Base-by-base conservation (phyloP, 805 yeast genomes). In the Kuraishia capsulata region DNA sequence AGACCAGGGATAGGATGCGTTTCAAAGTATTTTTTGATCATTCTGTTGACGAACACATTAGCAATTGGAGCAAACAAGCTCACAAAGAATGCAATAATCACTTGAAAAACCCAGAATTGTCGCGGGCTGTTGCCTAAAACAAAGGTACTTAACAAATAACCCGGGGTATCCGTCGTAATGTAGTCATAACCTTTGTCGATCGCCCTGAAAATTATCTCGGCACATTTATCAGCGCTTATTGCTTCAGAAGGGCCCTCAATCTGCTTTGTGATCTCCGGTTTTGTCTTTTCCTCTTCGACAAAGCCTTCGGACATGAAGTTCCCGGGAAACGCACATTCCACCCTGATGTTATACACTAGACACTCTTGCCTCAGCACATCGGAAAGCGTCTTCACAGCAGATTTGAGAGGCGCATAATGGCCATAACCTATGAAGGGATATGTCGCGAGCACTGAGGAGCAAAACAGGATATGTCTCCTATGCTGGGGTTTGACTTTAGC, bases 401-500 rank as follows among this genome's bases (percentile, higher is more conserved):
- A 81, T 55, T 92, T 92, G 46, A 78, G 58, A 1, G 99, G 98
- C 0, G 92, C 89, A 54, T 92, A 92, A 49, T 86, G 90, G 0
- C 78, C 71, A 55, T 92, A 92, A 0, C 99, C 99, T 33, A 87
- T 83, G 52, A 90, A 81, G 4, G 96, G 87, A 63, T 76, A 90
- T 46, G 81, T 76, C 2, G 94, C 88, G 8, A 81, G 76, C 3
- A 78, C 83, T 2, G 96, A 85, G 0, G 96, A 83, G 49, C 71
- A 80, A 43, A 67, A 72, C 19, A 77, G 75, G 47, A 77, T 69
- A 51, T 69, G 81, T 41, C 78, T 73, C 44, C 53, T 44, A 4
- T 25, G n/a, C 9, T 39, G 25, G 10, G 38, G 21, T 21, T 39
- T 13, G 13, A 29, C 16, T 29, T 40, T 5, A n/a, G 35, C n/a